phyloP scores from a whole-genome alignment of 2,329 filamentous ascomycete species.

The Coniochaeta sp. region DNA sequence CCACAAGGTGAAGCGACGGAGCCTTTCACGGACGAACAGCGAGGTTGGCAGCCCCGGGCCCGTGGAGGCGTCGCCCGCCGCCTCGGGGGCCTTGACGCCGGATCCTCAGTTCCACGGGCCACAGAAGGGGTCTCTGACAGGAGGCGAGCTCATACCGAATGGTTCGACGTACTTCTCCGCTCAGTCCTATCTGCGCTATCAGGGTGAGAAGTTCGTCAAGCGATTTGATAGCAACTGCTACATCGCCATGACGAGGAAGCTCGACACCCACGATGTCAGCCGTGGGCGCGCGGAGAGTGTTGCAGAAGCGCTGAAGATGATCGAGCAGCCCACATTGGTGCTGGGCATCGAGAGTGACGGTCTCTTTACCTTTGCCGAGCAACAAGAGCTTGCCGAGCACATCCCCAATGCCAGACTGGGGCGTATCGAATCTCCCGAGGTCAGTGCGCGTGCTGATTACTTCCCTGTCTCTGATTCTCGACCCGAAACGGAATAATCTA shows the following conservation, averaged over 20 bases:
- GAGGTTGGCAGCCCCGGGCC: constrained; percentile 8
- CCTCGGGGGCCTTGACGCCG: background rate
- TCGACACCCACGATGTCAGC: constrained; percentile 94
- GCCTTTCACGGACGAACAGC: constrained; percentile 41
- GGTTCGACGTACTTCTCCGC: constrained; percentile 92
- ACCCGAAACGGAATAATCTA: background rate
- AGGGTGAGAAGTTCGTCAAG: constrained; percentile 92
- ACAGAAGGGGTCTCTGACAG: constrained; percentile 41
- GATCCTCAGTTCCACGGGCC: constrained; percentile 69
- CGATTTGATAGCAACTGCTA: constrained; percentile 98
- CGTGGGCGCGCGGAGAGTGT: constrained; percentile 64
- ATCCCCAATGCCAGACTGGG: constrained; percentile 72
- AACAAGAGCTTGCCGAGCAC: constrained; percentile 79
- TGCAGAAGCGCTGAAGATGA: constrained; percentile 67
- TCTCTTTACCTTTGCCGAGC: constrained; percentile 94
- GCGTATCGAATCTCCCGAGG: constrained; percentile 84
- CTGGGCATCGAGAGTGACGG: constrained; percentile 94
- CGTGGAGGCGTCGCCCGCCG: background rate
- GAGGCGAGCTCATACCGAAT: constrained; percentile 38
- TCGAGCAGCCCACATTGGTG: constrained; percentile 84
- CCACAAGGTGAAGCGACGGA: constrained; percentile 53
- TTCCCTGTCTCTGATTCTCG: background rate
- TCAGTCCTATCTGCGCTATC: constrained; percentile 94
- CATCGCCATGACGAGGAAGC: constrained; percentile 95
- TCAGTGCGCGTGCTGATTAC: background rate